These are phyloP conservation scores for Calonectria hongkongensis DNA, from an alignment of 2,329 filamentous ascomycete species.

Conservation along the genomic window DNA sequence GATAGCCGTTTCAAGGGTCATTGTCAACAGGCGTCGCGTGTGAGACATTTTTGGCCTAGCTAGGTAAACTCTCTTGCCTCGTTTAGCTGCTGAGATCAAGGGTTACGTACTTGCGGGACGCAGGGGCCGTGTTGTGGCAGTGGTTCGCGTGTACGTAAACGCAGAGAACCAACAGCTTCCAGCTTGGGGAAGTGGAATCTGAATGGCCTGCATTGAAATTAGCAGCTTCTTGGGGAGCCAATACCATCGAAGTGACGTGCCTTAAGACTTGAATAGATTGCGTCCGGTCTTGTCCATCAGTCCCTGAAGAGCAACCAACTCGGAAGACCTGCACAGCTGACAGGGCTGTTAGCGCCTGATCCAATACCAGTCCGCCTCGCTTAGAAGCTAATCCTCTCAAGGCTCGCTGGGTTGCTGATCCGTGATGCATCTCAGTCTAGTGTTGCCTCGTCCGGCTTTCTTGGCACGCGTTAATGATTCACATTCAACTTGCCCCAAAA, in stretches of 20 bases:
- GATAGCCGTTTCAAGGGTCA: slow-evolving; percentile 15
- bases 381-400: neutral
- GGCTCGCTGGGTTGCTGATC: neutral
- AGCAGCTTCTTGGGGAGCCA: neutral
- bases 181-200: slow-evolving; percentile 2
- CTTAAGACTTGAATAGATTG: neutral
- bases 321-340: neutral
- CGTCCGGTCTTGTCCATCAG: neutral
- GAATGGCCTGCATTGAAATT: neutral
- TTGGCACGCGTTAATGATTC: slow-evolving; percentile 34
- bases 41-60: neutral
- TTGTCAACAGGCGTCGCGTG: slow-evolving; percentile 1
- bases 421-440: neutral
- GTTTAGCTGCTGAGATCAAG: slow-evolving; percentile 22
- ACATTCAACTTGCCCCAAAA: neutral
- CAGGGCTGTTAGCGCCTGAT: neutral
- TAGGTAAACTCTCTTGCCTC: slow-evolving; percentile 18
- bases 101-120: slow-evolving; percentile 26
- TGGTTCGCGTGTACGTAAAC: slow-evolving; percentile 2
- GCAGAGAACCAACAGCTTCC: slow-evolving; percentile 10
- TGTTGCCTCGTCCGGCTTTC: neutral
- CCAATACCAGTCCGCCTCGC: slow-evolving; percentile 9
- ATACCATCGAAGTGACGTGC: neutral
- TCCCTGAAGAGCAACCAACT: neutral
- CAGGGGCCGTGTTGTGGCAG: neutral